Percentiles rank a stretch among this genome's conserved stretches.
Evolutionary conservation across 306 rosid species (phyloP).

Genomic region (Dalbergia cultrata): DNA sequence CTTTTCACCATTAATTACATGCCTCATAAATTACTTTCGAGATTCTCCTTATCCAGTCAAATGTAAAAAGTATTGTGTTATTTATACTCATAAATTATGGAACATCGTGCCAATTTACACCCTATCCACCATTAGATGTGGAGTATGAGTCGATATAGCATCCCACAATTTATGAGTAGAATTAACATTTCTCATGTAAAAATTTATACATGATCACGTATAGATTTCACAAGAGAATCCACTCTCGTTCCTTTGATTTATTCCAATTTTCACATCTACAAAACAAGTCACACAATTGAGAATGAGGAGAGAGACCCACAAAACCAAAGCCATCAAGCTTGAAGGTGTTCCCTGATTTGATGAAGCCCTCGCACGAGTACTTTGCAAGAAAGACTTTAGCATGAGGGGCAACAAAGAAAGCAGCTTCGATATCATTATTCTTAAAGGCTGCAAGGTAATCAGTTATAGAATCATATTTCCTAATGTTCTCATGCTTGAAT

Average conservation of each 20-base stretch:
- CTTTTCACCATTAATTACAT: no score
- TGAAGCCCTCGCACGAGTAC: slow-evolving; percentile 59
- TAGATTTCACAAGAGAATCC: no score
- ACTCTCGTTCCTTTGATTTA: neutral
- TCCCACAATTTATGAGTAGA: no score
- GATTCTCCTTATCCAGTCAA: no score
- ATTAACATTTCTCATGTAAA: no score
- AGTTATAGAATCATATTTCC: slow-evolving; percentile 42
- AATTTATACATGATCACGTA: no score
- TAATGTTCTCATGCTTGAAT: slow-evolving; percentile 53
- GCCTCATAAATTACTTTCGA: no score
- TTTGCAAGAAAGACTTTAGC: slow-evolving; percentile 70
- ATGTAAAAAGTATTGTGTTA: no score
- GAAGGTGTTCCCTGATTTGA: slow-evolving; percentile 50
- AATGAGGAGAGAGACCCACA: slow-evolving; percentile 49
- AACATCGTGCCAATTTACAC: no score
- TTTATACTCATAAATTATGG: no score
- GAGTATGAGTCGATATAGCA: no score
- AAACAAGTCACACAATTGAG: neutral
- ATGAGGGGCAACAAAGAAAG: slow-evolving; percentile 72
- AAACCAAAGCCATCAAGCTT: slow-evolving; percentile 72
- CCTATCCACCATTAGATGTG: no score
- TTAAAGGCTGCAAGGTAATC: slow-evolving; percentile 64
- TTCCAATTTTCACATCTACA: slow-evolving; percentile 21
- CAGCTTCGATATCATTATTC: slow-evolving; percentile 62